phyloP scores from a whole-genome alignment of 139 green algal species.

The Closterium sp. region DNA sequence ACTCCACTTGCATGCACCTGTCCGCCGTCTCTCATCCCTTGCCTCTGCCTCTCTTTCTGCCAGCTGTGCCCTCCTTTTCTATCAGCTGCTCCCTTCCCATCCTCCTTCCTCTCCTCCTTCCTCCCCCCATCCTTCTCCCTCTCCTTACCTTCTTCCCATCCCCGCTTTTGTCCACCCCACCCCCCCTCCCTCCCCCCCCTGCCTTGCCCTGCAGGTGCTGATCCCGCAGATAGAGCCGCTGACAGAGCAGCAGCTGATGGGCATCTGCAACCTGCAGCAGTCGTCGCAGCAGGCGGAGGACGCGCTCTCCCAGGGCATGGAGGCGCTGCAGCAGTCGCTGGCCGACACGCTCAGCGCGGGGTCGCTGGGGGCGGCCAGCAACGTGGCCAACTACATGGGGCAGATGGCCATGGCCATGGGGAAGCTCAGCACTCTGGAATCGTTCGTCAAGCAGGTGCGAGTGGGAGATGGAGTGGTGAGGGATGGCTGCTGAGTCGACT shows the following conservation, averaged over 20 bases:
- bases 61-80: too few relatives aligned
- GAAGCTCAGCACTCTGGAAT: conserved; percentile 48
- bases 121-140: neutral
- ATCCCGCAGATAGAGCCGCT: conserved; percentile 51
- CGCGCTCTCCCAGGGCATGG: conserved; percentile 49
- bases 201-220: conserved; percentile 37
- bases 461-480: conserved; percentile 11
- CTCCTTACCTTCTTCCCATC: neutral
- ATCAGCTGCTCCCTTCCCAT: too few relatives aligned
- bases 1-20: too few relatives aligned
- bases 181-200: too few relatives aligned
- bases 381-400: conserved; percentile 53
- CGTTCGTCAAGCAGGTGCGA: conserved; percentile 30
- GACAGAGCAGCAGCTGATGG: conserved; percentile 48
- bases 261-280: conserved; percentile 51
- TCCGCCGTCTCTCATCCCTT: too few relatives aligned
- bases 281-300: conserved; percentile 48
- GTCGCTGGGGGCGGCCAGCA: conserved; percentile 36
- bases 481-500: conserved; percentile 24
- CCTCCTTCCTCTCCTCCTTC: neutral
- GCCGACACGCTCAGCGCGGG: conserved; percentile 43
- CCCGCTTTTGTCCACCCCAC: too few relatives aligned
- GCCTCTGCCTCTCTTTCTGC: too few relatives aligned
- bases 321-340: conserved; percentile 50
- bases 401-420: conserved; percentile 56